A percentile compares a stretch with the other conserved stretches of the same genome.
These are phyloP conservation scores for Cercospora sesami DNA, from an alignment of 2,329 filamentous ascomycete genomes.

Conservation along the genomic window DNA sequence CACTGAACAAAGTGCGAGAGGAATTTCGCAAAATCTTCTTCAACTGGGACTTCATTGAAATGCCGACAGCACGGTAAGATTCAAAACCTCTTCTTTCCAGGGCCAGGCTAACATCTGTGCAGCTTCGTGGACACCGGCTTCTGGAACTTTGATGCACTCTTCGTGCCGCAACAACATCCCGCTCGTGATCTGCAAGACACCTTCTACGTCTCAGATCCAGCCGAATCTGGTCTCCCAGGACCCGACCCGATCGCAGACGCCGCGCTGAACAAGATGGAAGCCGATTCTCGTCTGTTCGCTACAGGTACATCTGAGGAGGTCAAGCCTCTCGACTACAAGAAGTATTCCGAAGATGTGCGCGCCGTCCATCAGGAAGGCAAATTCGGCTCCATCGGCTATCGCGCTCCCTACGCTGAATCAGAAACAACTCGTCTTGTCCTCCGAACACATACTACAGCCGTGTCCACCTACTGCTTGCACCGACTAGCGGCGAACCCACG, in stretches of 20 bases:
- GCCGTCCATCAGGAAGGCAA: conserved; percentile 88
- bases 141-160: conserved; percentile 98
- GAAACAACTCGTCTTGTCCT: conserved; percentile 86
- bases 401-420: conserved; percentile 87
- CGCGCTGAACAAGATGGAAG: conserved; percentile 52
- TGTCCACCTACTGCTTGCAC: conserved; percentile 87
- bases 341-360: conserved; percentile 85
- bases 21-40: conserved; percentile 99
- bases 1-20: conserved; percentile 86
- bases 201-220: conserved; percentile 94
- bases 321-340: conserved; percentile 64
- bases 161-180: conserved; percentile 95
- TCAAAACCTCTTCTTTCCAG: conserved; percentile 32
- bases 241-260: conserved; percentile 54
- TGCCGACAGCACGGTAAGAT: conserved; percentile 77
- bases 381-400: conserved; percentile 93
- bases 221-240: conserved; percentile 66
- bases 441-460: conserved; percentile 92
- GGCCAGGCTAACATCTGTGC: conserved; percentile 46
- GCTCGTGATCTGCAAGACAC: conserved; percentile 97
- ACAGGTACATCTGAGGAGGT: conserved; percentile 28
- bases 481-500: conserved; percentile 81
- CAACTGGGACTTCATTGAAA: conserved; percentile 97
- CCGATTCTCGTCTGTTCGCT: conserved; percentile 53
- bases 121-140: conserved; percentile 92